Percentiles rank a stretch among this genome's conserved stretches.
phyloP scores from a whole-genome alignment of 2,329 filamentous ascomycete genomes.

The Alternaria burnsii region DNA sequence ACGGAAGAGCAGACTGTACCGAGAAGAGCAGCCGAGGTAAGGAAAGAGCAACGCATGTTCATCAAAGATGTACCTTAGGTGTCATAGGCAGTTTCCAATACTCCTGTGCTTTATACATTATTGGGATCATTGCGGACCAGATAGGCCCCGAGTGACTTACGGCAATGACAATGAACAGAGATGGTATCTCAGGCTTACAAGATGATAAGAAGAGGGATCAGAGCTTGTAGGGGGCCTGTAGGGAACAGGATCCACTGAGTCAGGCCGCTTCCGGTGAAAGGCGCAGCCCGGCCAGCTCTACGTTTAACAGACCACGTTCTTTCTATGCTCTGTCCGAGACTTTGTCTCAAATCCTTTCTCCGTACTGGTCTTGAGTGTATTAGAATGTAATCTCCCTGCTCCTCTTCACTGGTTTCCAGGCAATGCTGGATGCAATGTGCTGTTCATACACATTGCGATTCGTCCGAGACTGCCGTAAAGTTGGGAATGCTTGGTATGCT shows the following conservation, averaged over 20 bases:
- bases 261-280: neutral
- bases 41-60: neutral
- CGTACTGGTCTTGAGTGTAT: neutral
- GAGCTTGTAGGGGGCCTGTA: neutral
- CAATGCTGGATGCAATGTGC: neutral
- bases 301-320: neutral
- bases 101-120: conserved; percentile 4
- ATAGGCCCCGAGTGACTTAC: conserved; percentile 2
- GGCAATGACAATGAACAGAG: conserved; percentile 2
- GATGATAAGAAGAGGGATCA: conserved; percentile 1
- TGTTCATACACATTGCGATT: neutral
- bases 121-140: conserved; percentile 2
- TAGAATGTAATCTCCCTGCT: neutral
- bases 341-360: neutral
- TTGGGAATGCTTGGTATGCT: conserved; percentile 3
- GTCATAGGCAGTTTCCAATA: neutral
- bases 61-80: neutral
- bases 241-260: neutral
- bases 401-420: neutral
- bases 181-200: conserved; percentile 3
- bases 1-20: conserved; percentile 15
- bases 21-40: neutral
- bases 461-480: neutral
- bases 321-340: neutral
- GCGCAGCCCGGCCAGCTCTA: neutral